A percentile compares a stretch with the other conserved stretches of the same genome.
Conservation (phyloP, 1,284 basidiomycete genomes). For the Amylostereum areolatum region DNA sequence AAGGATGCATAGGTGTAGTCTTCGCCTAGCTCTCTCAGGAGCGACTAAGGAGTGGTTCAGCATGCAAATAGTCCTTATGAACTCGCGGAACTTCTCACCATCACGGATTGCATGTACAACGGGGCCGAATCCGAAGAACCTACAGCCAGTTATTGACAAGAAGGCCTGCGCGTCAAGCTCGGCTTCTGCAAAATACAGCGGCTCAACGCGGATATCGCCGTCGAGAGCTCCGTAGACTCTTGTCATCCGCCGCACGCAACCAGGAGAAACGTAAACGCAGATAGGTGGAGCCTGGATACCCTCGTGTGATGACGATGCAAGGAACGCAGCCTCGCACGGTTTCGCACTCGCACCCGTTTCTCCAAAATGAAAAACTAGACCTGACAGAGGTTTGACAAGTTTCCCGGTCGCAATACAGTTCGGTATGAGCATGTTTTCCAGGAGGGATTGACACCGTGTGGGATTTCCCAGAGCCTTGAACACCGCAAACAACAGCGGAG, state of each 20-base stretch:
- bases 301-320: slow-evolving; percentile 35
- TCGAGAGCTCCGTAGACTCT: slow-evolving; percentile 50
- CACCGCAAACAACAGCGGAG: slow-evolving; percentile 26
- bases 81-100: slow-evolving; percentile 34
- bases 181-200: slow-evolving; percentile 50
- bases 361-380: slow-evolving; percentile 63
- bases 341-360: slow-evolving; percentile 51
- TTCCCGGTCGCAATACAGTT: slow-evolving; percentile 40
- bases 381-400: slow-evolving; percentile 48
- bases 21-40: slow-evolving; percentile 44
- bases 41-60: slow-evolving; percentile 21
- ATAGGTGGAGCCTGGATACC: slow-evolving; percentile 41
- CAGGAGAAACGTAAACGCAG: slow-evolving; percentile 55
- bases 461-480: slow-evolving; percentile 60
- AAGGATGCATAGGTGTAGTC: slow-evolving; percentile 41
- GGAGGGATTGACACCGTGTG: slow-evolving; percentile 58
- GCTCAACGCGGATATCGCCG: slow-evolving; percentile 40
- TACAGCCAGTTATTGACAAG: slow-evolving; percentile 62
- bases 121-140: slow-evolving; percentile 54
- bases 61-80: slow-evolving; percentile 8
- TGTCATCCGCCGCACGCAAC: slow-evolving; percentile 56
- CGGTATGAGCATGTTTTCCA: slow-evolving; percentile 62
- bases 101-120: slow-evolving; percentile 57
- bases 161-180: slow-evolving; percentile 66
- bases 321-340: slow-evolving; percentile 62